Evolutionary conservation across 495 filamentous ascomycete species (phyloP), one percentile per base, ranked within the genome.

Genomic region (Penicillium manginii): DNA sequence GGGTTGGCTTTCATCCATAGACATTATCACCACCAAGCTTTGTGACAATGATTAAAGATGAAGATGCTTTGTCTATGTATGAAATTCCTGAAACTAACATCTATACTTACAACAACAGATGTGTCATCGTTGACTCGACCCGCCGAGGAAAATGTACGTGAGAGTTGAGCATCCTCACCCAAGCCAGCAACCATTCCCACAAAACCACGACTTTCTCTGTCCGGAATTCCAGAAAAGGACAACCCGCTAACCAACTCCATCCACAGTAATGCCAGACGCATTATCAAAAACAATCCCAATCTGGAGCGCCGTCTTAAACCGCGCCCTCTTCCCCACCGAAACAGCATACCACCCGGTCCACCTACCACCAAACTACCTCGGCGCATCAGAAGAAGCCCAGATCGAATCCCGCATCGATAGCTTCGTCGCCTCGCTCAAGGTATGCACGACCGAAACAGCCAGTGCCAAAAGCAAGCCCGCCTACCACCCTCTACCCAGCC

Each of bases 111-210:
- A 33, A 35, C 23, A 58, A 50, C 68, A 92, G 91, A 31, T 93
- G 89, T 70, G 89, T 98, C 62, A 88, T 98, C 47, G 91, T 97
- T 37, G 94, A 98, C 74, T 96, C 93, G n/a, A 98, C 93, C 1
- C 81, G 93, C 50, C 79, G 92, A 52, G 93, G 93, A 11, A 98
- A 98, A 79, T 81, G 87, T 85, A 81, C 60, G 80, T 80, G 42
- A 31, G 12, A 23, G 18, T 33, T n/a, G 45, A n/a, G 4, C n/a
- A 17, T 17, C 8, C 40, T 43, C 3, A 14, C 35, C 11, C 35
- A 39, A n/a, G 15, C 35, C 15, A 39, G 10, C 35, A 64, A 29
- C 4, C 26, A 29, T 29, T 29, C 26, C 9, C 26, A 29, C 26
- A 29, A 29, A 3, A 29, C 9, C 26, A 29, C 1, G 26, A 29